Conservation (phyloP, 345 rosid genomes). For the Rhizophora mangle region DNA sequence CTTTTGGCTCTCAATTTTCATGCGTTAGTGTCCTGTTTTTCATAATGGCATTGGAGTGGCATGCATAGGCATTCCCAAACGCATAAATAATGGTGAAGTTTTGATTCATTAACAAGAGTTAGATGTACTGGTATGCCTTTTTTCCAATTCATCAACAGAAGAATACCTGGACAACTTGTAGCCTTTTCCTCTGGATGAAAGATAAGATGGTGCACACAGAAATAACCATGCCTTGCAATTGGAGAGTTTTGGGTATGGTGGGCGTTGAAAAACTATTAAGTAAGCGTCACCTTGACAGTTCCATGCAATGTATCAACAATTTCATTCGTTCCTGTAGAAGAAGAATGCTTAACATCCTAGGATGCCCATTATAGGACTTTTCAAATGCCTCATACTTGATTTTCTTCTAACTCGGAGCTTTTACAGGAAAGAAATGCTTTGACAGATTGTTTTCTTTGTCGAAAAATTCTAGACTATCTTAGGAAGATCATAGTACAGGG, state of each 20-base stretch:
- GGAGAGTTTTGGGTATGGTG: no score
- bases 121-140: no score
- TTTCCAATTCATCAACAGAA: no score
- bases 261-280: no score
- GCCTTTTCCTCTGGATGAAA: no score
- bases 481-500: conserved; percentile 98
- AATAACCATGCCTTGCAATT: no score
- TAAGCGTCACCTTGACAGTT: neutral
- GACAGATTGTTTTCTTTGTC: neutral
- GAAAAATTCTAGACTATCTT: conserved; percentile 57
- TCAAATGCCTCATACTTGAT: neutral
- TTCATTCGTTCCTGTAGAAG: neutral
- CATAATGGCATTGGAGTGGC: neutral
- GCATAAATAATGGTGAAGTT: neutral
- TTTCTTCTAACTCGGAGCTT: neutral
- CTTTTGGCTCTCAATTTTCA: neutral
- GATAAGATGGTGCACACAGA: no score
- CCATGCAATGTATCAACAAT: neutral
- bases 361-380: neutral
- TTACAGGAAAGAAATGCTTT: neutral
- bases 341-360: neutral
- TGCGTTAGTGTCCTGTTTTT: neutral
- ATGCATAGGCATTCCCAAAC: neutral
- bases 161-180: no score
- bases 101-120: no score